Evolutionary conservation across 2,329 filamentous ascomycete species (phyloP), one percentile per base, ranked within the genome.

Genomic region (Clonostachys rosea): DNA sequence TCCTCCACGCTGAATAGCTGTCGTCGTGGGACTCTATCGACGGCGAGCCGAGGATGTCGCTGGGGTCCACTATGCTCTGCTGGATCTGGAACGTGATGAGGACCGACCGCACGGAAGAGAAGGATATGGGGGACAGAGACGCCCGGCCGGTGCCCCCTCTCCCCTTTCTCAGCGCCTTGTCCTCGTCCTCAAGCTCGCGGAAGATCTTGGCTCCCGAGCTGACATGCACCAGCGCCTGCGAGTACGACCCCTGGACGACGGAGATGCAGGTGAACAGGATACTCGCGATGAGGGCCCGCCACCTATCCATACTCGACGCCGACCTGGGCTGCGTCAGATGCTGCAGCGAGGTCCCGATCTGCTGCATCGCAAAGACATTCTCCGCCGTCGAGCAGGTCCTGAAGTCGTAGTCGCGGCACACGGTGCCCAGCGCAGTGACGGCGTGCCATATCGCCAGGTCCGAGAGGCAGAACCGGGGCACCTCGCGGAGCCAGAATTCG

Each of bases 361-460:
- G 36, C 36, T n/a, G 14, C 36, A 39, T n/a, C 36, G 36, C 36
- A 8, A 39, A 39, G 6, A n/a, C 36, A 14, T 39, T 39, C 36
- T 4, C 36, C 36, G 14, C 14, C 17, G 36, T n/a, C 36, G 14
- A n/a, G 36, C 17, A 11, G 3, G 17, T 39, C 14, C 5, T 18
- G 17, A 39, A 18, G 36, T 39, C 36, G 36, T 39, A 39, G 36
- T 39, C 14, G 14, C 17, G 14, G 36, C 17, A 39, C 36, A 52
- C 39, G 2, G 67, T 62, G n/a, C 64, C 63, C 13, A 74, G 50
- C 10, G 70, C 65, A 6, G 72, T 50, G 12, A 69, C 53, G 4
- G 70, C 69, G 55, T 73, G 69, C n/a, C 65, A 52, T 5, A 73
- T 59, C 5, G 69, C 66, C 0, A 67, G 65, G 44, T 71, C 70